Base-by-base conservation (phyloP, 2,329 filamentous ascomycete genomes). In the Cladophialophora exuberans region DNA sequence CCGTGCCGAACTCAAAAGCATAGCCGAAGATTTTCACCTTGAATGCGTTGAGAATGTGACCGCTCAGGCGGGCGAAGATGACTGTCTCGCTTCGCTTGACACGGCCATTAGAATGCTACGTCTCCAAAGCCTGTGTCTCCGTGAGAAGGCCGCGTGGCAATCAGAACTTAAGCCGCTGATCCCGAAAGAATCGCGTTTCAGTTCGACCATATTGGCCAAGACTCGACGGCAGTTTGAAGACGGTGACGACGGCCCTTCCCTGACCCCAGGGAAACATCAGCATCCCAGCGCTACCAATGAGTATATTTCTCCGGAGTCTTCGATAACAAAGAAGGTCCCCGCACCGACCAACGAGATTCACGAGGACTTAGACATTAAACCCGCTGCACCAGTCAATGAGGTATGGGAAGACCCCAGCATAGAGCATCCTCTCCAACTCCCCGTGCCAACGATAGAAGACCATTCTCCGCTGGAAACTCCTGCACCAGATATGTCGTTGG, bases 141-240 rank as follows among this genome's bases (percentile, higher is more conserved):
- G 26, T 20, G 41, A 35, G 47, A 53, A 53, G n/a, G 49, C 38
- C 49, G 49, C 47, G 36, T 53, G 49, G 49, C 17, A 30, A 47
- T 26, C 33, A 26, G 49, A 47, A 41, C 49, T 53, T 22, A 47
- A 47, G 49, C 49, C 49, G 22, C 25, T 20, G 22, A 18, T 20
- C 18, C 22, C 11, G 15, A 17, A 20, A 30, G n/a, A 53, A 25
- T 47, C 28, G 42, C 22, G 33, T 47, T 53, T 53, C 13, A 38
- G 42, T 47, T 47, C 42, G 41, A 41, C 3, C 42, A 30, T 46
- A 39, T 26, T 46, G 49, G 39, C n/a, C 23, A 17, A 25, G 31
- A 15, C 15, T 41, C n/a, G n/a, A n/a, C n/a, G n/a, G n/a, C 39
- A 44, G 39, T 30, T 31, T 33, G 17, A 20, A 53, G 49, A 18